Percentiles rank a stretch among this genome's conserved stretches.
These are phyloP conservation scores for Claviceps cyperi DNA, from an alignment of 2,329 filamentous ascomycete species.

Conservation along the genomic window DNA sequence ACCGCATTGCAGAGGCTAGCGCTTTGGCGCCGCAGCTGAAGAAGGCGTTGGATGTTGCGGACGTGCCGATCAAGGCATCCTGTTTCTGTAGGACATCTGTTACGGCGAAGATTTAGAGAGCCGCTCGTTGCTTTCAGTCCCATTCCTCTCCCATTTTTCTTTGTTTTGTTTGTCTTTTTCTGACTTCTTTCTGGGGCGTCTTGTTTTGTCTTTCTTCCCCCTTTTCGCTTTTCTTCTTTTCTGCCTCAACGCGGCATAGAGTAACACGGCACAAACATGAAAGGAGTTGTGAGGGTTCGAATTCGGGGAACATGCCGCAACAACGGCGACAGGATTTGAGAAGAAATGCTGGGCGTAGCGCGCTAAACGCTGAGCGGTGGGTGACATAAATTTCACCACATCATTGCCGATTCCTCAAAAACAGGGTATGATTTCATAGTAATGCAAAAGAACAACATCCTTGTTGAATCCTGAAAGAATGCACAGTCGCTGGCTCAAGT, in stretches of 20 bases:
- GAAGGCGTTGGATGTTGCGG: slow-evolving; percentile 38
- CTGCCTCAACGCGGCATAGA: too few species aligned
- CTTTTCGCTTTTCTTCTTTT: too few species aligned
- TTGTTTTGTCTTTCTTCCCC: too few species aligned
- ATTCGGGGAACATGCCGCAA: too few species aligned
- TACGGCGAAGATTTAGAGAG: slow-evolving; percentile 9
- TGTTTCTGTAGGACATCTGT: slow-evolving; percentile 14
- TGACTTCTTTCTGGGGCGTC: not conserved
- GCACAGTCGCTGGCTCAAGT: not conserved
- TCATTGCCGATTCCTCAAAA: too few species aligned
- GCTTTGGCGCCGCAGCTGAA: slow-evolving; percentile 28
- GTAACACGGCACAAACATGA: too few species aligned
- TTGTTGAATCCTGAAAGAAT: too few species aligned
- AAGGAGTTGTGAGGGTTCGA: too few species aligned
- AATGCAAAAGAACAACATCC: not conserved
- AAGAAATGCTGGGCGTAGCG: too few species aligned
- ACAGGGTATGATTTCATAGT: not conserved
- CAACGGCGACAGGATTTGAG: too few species aligned
- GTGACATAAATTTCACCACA: too few species aligned
- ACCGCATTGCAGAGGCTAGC: slow-evolving; percentile 25
- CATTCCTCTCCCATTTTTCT: not conserved
- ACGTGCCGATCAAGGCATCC: slow-evolving; percentile 36
- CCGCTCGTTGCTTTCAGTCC: not conserved
- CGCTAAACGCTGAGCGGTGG: too few species aligned
- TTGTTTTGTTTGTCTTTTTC: not conserved